These are phyloP conservation scores for Hydrangea macrophylla DNA, from an alignment of 148 eudicot species.

Conservation along the genomic window DNA sequence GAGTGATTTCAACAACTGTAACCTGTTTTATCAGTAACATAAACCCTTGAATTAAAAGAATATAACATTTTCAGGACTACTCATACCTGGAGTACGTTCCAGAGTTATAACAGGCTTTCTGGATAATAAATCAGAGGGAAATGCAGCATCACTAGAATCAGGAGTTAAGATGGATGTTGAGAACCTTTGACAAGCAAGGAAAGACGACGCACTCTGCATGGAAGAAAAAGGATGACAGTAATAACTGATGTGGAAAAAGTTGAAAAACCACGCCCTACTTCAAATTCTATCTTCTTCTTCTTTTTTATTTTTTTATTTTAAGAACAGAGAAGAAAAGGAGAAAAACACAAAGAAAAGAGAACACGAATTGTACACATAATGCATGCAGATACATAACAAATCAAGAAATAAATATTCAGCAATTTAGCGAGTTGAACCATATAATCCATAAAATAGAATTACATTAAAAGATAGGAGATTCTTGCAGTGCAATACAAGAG, in stretches of 20 bases:
- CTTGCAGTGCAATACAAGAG: too few relatives aligned
- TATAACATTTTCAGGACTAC: conserved; percentile 3
- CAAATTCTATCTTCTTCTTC: too few relatives aligned
- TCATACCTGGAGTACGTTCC: conserved; percentile 61
- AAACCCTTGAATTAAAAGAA: neutral
- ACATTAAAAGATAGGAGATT: too few relatives aligned
- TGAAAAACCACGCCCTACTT: neutral
- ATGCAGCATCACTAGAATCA: conserved; percentile 51
- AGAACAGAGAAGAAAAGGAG: neutral
- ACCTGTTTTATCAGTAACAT: neutral
- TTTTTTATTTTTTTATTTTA: too few relatives aligned
- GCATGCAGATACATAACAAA: neutral
- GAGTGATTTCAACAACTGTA: neutral
- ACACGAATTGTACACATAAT: neutral
- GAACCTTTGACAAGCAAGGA: conserved; percentile 41
- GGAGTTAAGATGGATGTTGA: conserved; percentile 66
- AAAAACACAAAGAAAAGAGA: neutral
- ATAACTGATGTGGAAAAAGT: neutral
- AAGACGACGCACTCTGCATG: conserved; percentile 23
- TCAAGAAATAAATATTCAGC: neutral
- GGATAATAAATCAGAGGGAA: conserved; percentile 65
- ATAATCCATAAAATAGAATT: too few relatives aligned
- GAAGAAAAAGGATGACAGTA: neutral
- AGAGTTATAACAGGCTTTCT: conserved; percentile 38
- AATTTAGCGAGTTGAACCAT: too few relatives aligned